phyloP scores from a whole-genome alignment of 768 basidiomycete species.

The Termitomyces sp. region DNA sequence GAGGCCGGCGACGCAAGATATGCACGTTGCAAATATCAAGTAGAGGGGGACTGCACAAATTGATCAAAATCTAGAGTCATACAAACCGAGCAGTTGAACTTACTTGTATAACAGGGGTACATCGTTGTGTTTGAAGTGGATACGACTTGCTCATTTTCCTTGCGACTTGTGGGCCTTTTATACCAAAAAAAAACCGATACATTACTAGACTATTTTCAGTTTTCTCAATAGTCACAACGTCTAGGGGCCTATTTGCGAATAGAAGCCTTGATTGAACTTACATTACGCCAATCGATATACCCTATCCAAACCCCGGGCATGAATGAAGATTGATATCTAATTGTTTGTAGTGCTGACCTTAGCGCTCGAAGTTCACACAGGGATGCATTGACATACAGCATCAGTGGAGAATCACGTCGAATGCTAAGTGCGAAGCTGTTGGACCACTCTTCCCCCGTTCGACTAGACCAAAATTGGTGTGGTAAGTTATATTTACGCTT shows the following conservation, averaged over 20 bases:
- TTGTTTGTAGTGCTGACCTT: neutral
- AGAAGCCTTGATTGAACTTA: neutral
- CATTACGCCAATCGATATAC: neutral
- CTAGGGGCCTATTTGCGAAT: neutral
- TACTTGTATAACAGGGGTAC: neutral
- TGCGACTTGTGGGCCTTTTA: neutral
- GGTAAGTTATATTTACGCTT: neutral
- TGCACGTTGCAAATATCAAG: slow-evolving; percentile 9
- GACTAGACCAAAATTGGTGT: neutral
- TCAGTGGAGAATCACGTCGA: neutral
- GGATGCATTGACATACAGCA: neutral
- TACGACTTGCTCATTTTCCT: neutral
- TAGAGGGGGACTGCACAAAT: slow-evolving; percentile 1
- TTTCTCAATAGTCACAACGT: neutral
- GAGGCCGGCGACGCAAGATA: slow-evolving; percentile 10
- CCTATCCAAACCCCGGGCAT: neutral
- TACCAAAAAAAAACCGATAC: neutral
- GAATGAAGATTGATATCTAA: too few species aligned
- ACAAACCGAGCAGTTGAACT: neutral
- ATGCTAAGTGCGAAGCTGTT: neutral
- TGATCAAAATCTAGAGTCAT: neutral
- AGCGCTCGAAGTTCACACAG: too few species aligned
- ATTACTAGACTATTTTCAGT: neutral
- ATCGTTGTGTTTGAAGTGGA: neutral
- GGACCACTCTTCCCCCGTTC: neutral